phyloP scores from a whole-genome alignment of 148 eudicot genomes.

The Spergularia bocconei region DNA sequence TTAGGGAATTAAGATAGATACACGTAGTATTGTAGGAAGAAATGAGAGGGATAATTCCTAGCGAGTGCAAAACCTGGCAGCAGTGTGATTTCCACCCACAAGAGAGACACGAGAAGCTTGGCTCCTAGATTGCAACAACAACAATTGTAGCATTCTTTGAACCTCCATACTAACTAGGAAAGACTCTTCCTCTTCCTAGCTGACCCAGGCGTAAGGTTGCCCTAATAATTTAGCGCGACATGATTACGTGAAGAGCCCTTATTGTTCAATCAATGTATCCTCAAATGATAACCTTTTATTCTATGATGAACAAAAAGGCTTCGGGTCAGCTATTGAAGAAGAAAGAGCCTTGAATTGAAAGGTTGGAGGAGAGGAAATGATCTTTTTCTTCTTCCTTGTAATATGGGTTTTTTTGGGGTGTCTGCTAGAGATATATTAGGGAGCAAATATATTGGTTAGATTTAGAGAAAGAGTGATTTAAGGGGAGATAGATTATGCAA shows the following conservation, averaged over 20 bases:
- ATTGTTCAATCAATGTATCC: neutral
- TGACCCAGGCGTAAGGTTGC: conserved; percentile 32
- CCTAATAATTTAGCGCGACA: conserved; percentile 10
- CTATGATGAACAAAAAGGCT: conserved; percentile 21
- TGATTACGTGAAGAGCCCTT: neutral
- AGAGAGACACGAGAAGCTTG: conserved; percentile 34
- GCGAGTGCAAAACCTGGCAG: conserved; percentile 63
- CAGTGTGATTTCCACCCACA: conserved; percentile 68
- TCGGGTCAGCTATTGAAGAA: conserved; percentile 28
- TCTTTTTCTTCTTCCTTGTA: neutral
- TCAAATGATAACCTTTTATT: conserved; percentile 12
- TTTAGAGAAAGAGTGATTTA: conserved; percentile 16
- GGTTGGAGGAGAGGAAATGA: neutral
- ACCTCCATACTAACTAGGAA: conserved; percentile 40
- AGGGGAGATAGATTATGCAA: conserved; percentile 16
- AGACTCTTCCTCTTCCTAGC: conserved; percentile 17
- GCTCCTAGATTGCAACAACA: conserved; percentile 34
- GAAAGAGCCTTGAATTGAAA: conserved; percentile 13
- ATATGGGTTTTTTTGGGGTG: neutral
- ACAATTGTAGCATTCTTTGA: conserved; percentile 40
- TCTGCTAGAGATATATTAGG: conserved; percentile 14
- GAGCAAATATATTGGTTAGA: conserved; percentile 10
- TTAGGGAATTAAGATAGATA: neutral
- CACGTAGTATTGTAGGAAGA: conserved; percentile 5
- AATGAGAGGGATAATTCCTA: conserved; percentile 17